Conservation (phyloP, 441 rosid genomes). For the Euphorbia corollata region DNA sequence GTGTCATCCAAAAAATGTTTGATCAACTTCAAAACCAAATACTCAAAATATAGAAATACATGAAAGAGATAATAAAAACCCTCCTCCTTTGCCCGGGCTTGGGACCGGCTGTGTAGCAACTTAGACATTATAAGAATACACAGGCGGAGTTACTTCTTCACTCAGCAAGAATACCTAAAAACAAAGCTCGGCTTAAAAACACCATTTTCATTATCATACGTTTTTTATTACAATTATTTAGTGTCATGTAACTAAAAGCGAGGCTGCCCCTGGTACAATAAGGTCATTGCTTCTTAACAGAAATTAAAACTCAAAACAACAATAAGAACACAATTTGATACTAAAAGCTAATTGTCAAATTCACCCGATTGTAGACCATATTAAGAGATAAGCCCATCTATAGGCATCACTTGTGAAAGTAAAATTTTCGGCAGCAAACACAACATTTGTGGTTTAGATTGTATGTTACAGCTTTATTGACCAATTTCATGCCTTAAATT, state of each 20-base stretch:
- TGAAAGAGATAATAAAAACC: constrained; percentile 21
- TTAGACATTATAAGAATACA: constrained; percentile 17
- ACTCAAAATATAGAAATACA: no score
- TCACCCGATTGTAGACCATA: neutral
- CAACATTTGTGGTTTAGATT: neutral
- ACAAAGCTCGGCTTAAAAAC: neutral
- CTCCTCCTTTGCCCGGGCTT: constrained; percentile 70
- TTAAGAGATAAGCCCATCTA: neutral
- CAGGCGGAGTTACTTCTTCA: constrained; percentile 47
- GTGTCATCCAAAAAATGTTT: no score
- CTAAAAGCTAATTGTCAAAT: neutral
- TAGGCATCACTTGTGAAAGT: neutral
- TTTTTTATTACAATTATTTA: no score
- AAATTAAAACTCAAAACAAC: no score
- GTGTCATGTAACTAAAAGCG: neutral
- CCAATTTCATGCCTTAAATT: neutral
- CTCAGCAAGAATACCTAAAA: neutral
- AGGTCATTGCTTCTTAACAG: neutral
- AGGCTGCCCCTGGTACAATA: neutral
- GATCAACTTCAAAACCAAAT: no score
- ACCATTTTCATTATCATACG: no score
- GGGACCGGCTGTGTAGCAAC: constrained; percentile 51
- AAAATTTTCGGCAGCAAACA: neutral
- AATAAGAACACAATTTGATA: no score
- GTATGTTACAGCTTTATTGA: neutral